A percentile compares a stretch with the other conserved stretches of the same genome.
Conservation (phyloP, 345 rosid species). For the Angophora floribunda region DNA sequence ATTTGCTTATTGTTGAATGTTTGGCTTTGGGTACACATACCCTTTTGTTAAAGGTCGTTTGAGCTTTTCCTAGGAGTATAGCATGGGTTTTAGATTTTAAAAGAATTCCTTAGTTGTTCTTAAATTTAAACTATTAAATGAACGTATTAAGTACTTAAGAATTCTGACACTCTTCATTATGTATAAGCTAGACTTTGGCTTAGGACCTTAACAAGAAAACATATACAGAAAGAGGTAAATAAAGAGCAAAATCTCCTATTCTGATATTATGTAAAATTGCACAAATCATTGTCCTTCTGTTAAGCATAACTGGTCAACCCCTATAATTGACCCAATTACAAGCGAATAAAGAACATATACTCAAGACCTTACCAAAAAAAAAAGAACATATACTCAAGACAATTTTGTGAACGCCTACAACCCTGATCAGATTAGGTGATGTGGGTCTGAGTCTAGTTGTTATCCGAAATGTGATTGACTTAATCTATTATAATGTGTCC, state of each 20-base stretch:
- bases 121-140: neutral
- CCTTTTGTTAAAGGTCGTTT: no score
- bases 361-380: neutral
- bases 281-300: neutral
- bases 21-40: neutral
- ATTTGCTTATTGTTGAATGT: neutral
- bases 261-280: neutral
- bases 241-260: rapidly evolving
- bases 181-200: neutral
- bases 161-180: neutral
- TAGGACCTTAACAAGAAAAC: neutral
- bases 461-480: neutral
- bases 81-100: neutral
- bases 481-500: neutral
- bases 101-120: neutral
- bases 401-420: neutral
- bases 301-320: neutral
- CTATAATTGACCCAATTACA: neutral
- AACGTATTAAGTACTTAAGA: neutral
- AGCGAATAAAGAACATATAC: neutral
- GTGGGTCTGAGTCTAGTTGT: neutral
- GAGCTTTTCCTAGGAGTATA: no score
- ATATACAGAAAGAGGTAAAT: neutral
- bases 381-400: neutral
- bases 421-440: neutral